These are phyloP conservation scores for Glaciozyma antarctica DNA, from an alignment of 768 basidiomycete genomes.

Conservation along the genomic window DNA sequence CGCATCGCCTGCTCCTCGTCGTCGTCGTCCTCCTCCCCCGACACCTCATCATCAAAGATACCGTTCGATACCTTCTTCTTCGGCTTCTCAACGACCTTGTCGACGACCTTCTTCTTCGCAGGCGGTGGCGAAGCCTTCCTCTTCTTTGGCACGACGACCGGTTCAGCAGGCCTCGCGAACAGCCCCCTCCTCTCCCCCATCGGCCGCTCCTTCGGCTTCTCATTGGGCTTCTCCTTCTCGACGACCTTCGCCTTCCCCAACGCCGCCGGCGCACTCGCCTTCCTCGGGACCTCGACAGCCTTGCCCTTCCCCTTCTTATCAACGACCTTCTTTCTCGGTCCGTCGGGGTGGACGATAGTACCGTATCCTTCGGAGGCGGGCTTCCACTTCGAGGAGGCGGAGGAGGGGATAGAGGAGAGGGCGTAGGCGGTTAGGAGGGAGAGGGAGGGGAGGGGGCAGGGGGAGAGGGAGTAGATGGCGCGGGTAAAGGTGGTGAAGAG, in stretches of 20 bases:
- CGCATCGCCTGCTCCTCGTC: slow-evolving; percentile 1
- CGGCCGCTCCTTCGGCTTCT: not conserved
- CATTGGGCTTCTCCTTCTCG: not conserved
- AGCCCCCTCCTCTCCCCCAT: not conserved
- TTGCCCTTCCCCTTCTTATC: not conserved
- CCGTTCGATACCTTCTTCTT: slow-evolving; percentile 2
- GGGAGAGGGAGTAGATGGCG: slow-evolving; percentile 6
- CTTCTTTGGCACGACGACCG: not conserved
- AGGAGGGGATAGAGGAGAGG: not conserved
- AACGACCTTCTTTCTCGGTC: not conserved
- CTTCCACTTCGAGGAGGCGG: slow-evolving; percentile 1
- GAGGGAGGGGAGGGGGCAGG: not conserved
- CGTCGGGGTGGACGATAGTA: not conserved
- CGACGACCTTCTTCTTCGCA: not conserved
- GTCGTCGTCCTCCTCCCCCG: not conserved
- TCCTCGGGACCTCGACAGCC: not conserved
- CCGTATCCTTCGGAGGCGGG: not conserved
- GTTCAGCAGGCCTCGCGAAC: not conserved
- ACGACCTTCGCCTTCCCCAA: not conserved
- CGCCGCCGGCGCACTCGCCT: not conserved
- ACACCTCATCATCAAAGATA: slow-evolving; percentile 4
- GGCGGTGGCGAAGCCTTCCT: slow-evolving; percentile 1
- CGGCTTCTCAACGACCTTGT: not conserved
- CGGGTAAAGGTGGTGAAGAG: not conserved
- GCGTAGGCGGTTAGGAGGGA: not conserved